Base-by-base conservation (phyloP, 1,284 basidiomycete genomes). In the Sporisorium scitamineum region DNA sequence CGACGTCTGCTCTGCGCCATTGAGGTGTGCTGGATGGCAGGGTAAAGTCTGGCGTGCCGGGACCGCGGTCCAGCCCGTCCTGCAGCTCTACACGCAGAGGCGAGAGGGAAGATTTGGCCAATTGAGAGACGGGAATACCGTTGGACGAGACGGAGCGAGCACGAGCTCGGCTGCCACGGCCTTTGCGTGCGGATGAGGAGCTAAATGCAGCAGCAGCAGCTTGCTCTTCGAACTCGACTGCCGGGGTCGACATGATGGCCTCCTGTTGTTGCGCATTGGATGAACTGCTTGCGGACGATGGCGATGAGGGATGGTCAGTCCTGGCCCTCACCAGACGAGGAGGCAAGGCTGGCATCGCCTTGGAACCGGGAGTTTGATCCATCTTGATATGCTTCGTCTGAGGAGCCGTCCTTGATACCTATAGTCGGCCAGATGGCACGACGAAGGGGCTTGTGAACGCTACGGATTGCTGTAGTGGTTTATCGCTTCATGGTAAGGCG, bases 41-140 rank as follows among this genome's bases (percentile, higher is more conserved):
- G 5, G 71, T 73, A 39, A 70, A 80, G 54, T 80, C 78, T 3
- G 78, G 78, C 2, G 78, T 80, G 18, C 72, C 78, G 1, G 78
- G 71, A 3, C 78, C 76, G 14, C 78, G 61, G 48, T 76, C 69
- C 48, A 60, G 63, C 0, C 39, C 61, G 13, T 68, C 61, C 5
- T 59, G 50, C 13, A 61, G 52, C 18, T 61, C 56, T 18, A 44
- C 26, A 6, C 44, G 54, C 11, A 71, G 54, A n/a, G 64, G 53
- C 7, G 68, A 57, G 22, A 70, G 64, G 4, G 61, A 32, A 26
- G 68, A 52, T 39, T 58, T 56, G 8, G 63, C 48, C 2, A 72
- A 44, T 20, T 72, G 69, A 9, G 70, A 57, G 39, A 72, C 58
- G 5, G 69, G 69, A 5, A 76, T 41, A 24, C 64, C 65, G 37